A percentile compares a stretch with the other conserved stretches of the same genome.
These are phyloP conservation scores for Komagataella pseudopastoris DNA, from an alignment of 805 yeast genomes.

Conservation along the genomic window DNA sequence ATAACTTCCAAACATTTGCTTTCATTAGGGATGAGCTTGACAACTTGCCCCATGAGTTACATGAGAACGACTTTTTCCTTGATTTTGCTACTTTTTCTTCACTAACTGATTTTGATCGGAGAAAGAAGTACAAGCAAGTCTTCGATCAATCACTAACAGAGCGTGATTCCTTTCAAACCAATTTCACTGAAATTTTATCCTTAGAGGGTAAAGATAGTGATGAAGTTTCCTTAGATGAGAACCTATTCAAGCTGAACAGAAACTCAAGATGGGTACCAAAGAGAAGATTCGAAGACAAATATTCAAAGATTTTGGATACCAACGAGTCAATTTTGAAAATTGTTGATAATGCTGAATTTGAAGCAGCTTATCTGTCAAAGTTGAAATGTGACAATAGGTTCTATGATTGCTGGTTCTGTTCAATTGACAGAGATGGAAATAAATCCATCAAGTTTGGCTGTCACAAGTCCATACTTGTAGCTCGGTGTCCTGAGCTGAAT, in stretches of 20 bases:
- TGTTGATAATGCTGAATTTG: background rate
- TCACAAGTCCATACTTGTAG: background rate
- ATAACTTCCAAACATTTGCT: slow-evolving; percentile 50
- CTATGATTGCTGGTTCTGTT: background rate
- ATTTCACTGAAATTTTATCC: background rate
- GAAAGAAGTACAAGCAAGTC: background rate
- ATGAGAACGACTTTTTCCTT: slow-evolving; percentile 27
- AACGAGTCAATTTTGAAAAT: background rate
- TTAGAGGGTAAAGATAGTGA: background rate
- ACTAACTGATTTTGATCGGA: slow-evolving; percentile 13
- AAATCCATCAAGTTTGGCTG: background rate
- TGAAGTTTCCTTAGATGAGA: background rate
- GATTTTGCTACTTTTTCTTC: slow-evolving; percentile 49
- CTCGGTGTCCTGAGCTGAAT: background rate
- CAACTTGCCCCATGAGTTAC: slow-evolving; percentile 39
- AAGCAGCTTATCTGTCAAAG: background rate
- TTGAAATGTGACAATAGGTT: background rate
- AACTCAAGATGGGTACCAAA: background rate
- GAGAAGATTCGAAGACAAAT: background rate
- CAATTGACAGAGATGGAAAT: background rate
- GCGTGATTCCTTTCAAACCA: background rate
- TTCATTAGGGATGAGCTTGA: slow-evolving; percentile 53
- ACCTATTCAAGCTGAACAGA: background rate
- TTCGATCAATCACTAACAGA: background rate
- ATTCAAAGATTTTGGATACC: background rate